phyloP scores from a whole-genome alignment of 208 protist genomes.

The Leptomonas pyrrhocoris region DNA sequence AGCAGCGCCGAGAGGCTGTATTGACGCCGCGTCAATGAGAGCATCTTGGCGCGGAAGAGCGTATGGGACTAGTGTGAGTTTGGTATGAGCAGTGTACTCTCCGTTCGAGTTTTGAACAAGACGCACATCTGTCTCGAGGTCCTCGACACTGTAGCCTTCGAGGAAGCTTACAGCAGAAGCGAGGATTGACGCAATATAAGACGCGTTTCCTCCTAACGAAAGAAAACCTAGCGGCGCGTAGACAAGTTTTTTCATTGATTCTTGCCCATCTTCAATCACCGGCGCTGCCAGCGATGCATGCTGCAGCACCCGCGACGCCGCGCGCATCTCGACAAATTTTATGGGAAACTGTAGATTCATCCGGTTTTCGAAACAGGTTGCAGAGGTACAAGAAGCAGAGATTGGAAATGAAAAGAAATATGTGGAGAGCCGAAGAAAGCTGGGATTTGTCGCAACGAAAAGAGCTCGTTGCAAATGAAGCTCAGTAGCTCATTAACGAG shows the following conservation, averaged over 20 bases:
- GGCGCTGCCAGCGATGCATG: not conserved
- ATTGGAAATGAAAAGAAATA: too few species aligned
- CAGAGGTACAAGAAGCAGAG: too few species aligned
- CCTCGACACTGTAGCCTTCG: constrained; percentile 50
- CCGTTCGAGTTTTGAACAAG: constrained; percentile 14
- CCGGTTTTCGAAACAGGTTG: not conserved
- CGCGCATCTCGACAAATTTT: constrained; percentile 17
- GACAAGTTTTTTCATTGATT: constrained; percentile 38
- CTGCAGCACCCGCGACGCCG: constrained; percentile 1
- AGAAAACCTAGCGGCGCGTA: constrained; percentile 57
- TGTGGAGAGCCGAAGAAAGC: too few species aligned
- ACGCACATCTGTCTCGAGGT: constrained; percentile 39
- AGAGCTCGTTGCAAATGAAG: too few species aligned
- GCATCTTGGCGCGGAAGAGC: not conserved
- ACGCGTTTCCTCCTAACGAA: constrained; percentile 19
- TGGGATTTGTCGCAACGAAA: too few species aligned
- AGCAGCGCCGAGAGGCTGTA: not conserved
- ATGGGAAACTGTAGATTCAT: not conserved
- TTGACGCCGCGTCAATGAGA: not conserved
- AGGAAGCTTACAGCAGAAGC: constrained; percentile 55
- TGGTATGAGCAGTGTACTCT: constrained; percentile 24
- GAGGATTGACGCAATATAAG: constrained; percentile 32
- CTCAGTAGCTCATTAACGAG: too few species aligned
- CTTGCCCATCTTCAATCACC: constrained; percentile 27
- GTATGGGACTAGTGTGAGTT: constrained; percentile 52